Evolutionary conservation across 345 rosid species (phyloP).

Genomic region (Aegle marmelos): DNA sequence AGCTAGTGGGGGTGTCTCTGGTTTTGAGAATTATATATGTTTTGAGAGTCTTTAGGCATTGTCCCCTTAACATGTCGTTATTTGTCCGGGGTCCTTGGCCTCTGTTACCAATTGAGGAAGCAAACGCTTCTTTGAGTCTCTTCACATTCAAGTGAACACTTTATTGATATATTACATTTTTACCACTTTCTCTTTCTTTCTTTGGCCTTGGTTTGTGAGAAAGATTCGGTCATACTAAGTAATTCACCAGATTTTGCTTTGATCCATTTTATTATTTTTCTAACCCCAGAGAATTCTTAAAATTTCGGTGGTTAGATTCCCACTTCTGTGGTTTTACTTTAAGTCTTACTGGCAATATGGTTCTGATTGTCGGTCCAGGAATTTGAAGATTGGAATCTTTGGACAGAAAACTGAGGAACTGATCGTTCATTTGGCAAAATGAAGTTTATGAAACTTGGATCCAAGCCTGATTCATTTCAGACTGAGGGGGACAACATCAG

Average conservation of each 20-base stretch:
- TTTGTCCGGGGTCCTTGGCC: conserved; percentile 29
- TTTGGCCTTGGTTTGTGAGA: conserved; percentile 31
- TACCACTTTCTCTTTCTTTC: conserved; percentile 19
- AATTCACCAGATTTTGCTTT: conserved; percentile 13
- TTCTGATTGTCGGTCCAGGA: conserved; percentile 12
- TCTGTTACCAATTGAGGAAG: conserved; percentile 40
- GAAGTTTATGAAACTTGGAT: conserved; percentile 96
- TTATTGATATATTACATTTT: conserved; percentile 21
- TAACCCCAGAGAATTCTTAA: neutral
- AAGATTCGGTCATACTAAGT: conserved; percentile 36
- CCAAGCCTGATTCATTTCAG: conserved; percentile 82
- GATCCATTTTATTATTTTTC: conserved; percentile 18
- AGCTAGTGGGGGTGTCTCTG: conserved; percentile 62
- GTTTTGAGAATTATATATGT: conserved; percentile 28
- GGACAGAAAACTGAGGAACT: conserved; percentile 7
- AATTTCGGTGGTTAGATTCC: conserved; percentile 9
- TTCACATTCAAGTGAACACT: conserved; percentile 24
- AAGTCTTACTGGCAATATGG: conserved; percentile 8
- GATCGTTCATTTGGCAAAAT: conserved; percentile 30
- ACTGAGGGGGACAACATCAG: conserved; percentile 55
- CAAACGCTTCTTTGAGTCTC: conserved; percentile 25
- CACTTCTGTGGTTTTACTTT: conserved; percentile 3
- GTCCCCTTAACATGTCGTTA: conserved; percentile 38
- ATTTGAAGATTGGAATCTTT: conserved; percentile 9
- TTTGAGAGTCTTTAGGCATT: conserved; percentile 33